phyloP scores from a whole-genome alignment of 1,284 basidiomycete species.

The Rhizopogon hawkerae region DNA sequence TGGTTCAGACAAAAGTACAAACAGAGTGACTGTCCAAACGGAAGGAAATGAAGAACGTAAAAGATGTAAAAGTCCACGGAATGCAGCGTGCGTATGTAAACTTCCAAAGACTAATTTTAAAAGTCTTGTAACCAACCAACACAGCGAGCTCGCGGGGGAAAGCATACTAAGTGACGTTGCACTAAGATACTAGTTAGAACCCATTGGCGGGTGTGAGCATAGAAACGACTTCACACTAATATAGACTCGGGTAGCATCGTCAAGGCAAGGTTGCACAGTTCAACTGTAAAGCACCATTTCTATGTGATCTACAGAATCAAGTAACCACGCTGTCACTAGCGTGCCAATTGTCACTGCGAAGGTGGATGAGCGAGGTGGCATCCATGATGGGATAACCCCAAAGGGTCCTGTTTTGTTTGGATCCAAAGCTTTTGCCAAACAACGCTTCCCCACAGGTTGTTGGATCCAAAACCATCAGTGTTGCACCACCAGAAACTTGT shows the following conservation, averaged over 20 bases:
- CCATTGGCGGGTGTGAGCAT: too few species aligned
- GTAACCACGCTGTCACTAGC: too few species aligned
- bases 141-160: neutral
- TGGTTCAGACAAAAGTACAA: neutral
- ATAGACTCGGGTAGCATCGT: neutral
- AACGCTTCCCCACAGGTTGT: conserved; percentile 12
- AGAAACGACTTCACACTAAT: too few species aligned
- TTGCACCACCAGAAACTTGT: conserved; percentile 2
- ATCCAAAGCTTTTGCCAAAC: conserved; percentile 28
- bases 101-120: conserved; percentile 1
- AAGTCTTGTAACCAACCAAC: neutral
- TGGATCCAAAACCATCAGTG: conserved; percentile 5
- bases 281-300: too few species aligned
- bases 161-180: neutral
- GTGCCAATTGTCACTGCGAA: neutral
- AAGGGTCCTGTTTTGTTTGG: conserved; percentile 21
- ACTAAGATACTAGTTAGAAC: too few species aligned
- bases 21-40: conserved; percentile 6
- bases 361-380: too few species aligned
- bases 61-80: conserved; percentile 2
- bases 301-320: neutral
- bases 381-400: neutral
- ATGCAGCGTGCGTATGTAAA: conserved; percentile 7
- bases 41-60: conserved; percentile 21
- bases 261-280: neutral